Conservation (phyloP, 495 filamentous ascomycete genomes). For the Trichoderma virens region DNA sequence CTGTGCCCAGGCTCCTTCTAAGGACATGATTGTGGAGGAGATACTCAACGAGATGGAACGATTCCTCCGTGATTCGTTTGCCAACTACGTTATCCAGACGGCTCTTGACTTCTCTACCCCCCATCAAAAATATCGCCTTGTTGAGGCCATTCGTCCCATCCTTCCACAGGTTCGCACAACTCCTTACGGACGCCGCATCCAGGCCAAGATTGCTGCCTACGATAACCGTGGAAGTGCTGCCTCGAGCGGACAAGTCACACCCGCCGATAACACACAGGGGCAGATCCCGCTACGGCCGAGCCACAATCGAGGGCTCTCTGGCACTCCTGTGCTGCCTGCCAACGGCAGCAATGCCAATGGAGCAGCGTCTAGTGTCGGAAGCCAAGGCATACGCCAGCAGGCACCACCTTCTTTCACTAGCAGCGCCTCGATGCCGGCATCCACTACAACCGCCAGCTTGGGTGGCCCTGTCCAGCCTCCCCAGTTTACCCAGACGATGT, state of each 20-base stretch:
- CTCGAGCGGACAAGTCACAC: conserved; percentile 25
- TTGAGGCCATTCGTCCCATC: conserved; percentile 76
- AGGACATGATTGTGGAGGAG: conserved; percentile 77
- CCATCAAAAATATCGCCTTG: conserved; percentile 59
- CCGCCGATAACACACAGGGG: conserved; percentile 31
- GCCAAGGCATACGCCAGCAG: neutral
- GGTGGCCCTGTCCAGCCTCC: neutral
- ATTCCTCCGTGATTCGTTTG: conserved; percentile 82
- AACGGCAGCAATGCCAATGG: conserved; percentile 7
- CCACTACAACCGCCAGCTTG: neutral
- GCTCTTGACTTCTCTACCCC: conserved; percentile 78
- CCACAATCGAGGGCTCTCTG: conserved; percentile 14
- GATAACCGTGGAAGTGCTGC: conserved; percentile 27
- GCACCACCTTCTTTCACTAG: neutral
- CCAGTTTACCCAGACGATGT: neutral
- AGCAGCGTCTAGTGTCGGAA: neutral
- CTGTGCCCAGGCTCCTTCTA: conserved; percentile 58
- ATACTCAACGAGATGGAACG: conserved; percentile 76
- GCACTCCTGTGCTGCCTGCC: conserved; percentile 13
- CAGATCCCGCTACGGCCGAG: conserved; percentile 31
- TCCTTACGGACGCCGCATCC: conserved; percentile 88
- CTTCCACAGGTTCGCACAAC: conserved; percentile 76
- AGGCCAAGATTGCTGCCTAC: conserved; percentile 63
- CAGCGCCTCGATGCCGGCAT: neutral
- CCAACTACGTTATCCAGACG: conserved; percentile 97